A percentile compares a stretch with the other conserved stretches of the same genome.
Conservation (phyloP, 257 asterid species). For the Solanum bulbocastanum region DNA sequence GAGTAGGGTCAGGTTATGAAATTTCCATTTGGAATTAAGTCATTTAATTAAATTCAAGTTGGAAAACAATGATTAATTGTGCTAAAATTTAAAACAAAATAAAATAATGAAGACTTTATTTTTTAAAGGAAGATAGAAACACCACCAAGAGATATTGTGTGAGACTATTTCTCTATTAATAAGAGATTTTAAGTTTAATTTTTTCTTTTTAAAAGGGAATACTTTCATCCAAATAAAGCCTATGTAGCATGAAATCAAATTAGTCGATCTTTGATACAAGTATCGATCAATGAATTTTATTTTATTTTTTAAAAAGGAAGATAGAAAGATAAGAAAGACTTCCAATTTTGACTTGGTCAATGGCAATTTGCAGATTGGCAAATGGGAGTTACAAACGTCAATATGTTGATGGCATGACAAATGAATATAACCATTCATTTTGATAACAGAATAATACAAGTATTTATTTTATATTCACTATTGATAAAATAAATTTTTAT, state of each 20-base stretch:
- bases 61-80: background rate
- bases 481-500: too few species aligned
- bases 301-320: background rate
- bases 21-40: background rate
- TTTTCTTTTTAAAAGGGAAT: too few species aligned
- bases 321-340: background rate
- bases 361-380: background rate
- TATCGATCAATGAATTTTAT: too few species aligned
- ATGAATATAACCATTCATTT: background rate
- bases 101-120: background rate
- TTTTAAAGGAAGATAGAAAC: background rate
- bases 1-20: background rate
- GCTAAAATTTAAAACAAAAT: background rate
- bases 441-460: too few species aligned
- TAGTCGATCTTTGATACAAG: too few species aligned
- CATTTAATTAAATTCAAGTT: background rate
- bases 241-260: accelerated
- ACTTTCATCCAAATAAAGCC: too few species aligned
- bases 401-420: background rate
- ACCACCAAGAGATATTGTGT: background rate
- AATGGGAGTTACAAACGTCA: background rate
- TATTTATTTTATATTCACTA: too few species aligned
- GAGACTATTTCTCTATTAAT: accelerated
- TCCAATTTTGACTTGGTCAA: background rate
- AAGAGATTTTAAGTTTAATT: background rate